phyloP scores from a whole-genome alignment of 805 yeast species.

The Saccharomycopsis sp. region DNA sequence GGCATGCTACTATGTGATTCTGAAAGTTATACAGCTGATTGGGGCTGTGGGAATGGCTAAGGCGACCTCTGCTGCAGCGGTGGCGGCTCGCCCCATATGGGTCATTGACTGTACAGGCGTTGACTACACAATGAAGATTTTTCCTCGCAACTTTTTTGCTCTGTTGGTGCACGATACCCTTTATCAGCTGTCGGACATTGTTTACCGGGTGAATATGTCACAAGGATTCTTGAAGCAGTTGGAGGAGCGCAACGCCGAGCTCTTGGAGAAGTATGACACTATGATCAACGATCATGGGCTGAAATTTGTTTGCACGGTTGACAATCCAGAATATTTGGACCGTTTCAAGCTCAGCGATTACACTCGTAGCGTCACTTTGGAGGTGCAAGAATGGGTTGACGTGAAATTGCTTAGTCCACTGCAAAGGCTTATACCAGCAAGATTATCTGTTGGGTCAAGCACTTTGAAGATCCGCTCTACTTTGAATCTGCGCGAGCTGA shows the following conservation, averaged over 20 bases:
- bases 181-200: not conserved
- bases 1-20: conserved; percentile 32
- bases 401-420: no score
- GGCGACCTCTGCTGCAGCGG: no score
- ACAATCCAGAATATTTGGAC: conserved; percentile 29
- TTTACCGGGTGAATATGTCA: conserved; percentile 6
- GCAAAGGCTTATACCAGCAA: no score
- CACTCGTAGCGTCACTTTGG: conserved; percentile 35
- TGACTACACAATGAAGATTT: conserved; percentile 21
- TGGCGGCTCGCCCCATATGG: no score
- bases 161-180: conserved; percentile 7
- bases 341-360: conserved; percentile 36
- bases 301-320: not conserved
- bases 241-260: not conserved
- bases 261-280: no score
- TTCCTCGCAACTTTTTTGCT: conserved; percentile 3
- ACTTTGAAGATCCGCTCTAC: no score
- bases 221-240: not conserved
- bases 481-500: no score
- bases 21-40: conserved; percentile 33
- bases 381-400: conserved; percentile 24
- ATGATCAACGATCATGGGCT: no score
- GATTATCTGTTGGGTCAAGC: no score
- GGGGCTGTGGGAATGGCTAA: no score
- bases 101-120: conserved; percentile 65